Base-by-base conservation (phyloP, 164 flowering plant species). In the Dillenia suffruticosa region DNA sequence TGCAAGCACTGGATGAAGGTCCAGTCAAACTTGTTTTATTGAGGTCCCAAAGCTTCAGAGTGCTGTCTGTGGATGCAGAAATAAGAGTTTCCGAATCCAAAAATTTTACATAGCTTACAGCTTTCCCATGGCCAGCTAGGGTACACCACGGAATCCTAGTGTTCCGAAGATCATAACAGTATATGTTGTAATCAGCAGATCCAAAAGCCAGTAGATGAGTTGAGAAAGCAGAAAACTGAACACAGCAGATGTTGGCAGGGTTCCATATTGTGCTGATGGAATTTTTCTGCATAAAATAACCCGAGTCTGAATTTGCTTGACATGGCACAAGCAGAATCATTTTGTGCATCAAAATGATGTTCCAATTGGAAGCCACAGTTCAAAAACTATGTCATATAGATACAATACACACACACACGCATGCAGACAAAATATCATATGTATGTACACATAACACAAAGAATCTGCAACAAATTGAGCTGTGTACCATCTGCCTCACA, bases 41-140 rank as follows among this genome's bases (percentile, higher is more conserved):
- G 11, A 92, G 88, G 80, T 95, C 96, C 99, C 99, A 92, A 57
- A 95, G 77, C 80, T 88, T 92, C 53, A 95, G 66, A 12, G 90
- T 82, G 69, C 82, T 92, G 73, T 95, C 99, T 14, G 96, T 95
- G 63, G 99, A 95, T 54, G 97, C 96, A 61, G 99, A 82, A 62
- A 95, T 83, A 52, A 95, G 71, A 46, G 99, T 87, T 60, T 68
- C 77, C 16, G 92, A 70, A 72, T 95, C 99, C 71, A 95, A 58
- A 68, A 95, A 95, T 76, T 87, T 92, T 51, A 91, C 96, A 70
- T 83, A 88, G 76, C 97, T 95, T 51, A 95, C 97, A 72, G 99
- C 85, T 78, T 84, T 95, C 10, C 74, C 81, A 64, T 92, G 97
- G 58, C 97, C 98, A 44, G 76, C 77, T 77, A 95, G 72, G 50